Evolutionary conservation across 352 stramenopile genomes (phyloP).

Genomic region (Phytophthora pinifolia): DNA sequence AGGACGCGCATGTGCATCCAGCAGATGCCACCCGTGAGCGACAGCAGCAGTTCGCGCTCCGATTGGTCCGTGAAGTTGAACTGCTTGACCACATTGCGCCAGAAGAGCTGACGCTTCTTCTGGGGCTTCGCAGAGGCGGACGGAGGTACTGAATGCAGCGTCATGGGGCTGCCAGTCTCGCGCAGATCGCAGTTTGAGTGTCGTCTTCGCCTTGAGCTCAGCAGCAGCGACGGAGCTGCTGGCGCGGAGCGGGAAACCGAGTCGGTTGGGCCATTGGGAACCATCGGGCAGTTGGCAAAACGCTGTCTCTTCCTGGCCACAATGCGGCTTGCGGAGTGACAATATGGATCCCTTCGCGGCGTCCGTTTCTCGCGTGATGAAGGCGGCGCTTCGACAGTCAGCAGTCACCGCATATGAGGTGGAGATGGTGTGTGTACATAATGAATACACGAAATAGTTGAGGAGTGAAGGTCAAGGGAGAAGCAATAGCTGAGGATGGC

Average conservation of each 20-base stretch:
- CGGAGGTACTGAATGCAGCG: conserved; percentile 12
- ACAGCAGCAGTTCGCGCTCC: conserved; percentile 62
- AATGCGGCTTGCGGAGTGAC: conserved; percentile 8
- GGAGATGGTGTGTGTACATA: neutral
- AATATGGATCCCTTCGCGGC: neutral
- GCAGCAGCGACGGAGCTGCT: neutral
- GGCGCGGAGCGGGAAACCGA: conserved; percentile 6
- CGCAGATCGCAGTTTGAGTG: conserved; percentile 31
- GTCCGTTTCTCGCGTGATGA: conserved; percentile 10
- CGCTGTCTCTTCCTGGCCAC: conserved; percentile 9
- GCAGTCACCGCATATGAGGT: neutral
- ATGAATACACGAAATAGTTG: neutral
- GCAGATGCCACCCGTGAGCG: conserved; percentile 60
- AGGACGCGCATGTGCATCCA: conserved; percentile 66
- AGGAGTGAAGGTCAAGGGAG: neutral
- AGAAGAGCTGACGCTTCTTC: conserved; percentile 62
- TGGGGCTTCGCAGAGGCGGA: conserved; percentile 4
- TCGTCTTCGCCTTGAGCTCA: conserved; percentile 8
- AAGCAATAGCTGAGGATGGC: conserved; percentile 37
- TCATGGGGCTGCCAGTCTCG: conserved; percentile 12
- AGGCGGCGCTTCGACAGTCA: conserved; percentile 2
- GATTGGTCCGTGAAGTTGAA: conserved; percentile 76
- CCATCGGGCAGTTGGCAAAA: conserved; percentile 20
- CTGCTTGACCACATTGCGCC: conserved; percentile 77
- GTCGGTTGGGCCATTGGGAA: conserved; percentile 16